phyloP scores from a whole-genome alignment of 2,329 filamentous ascomycete species.

The Pezicula neosporulosa region DNA sequence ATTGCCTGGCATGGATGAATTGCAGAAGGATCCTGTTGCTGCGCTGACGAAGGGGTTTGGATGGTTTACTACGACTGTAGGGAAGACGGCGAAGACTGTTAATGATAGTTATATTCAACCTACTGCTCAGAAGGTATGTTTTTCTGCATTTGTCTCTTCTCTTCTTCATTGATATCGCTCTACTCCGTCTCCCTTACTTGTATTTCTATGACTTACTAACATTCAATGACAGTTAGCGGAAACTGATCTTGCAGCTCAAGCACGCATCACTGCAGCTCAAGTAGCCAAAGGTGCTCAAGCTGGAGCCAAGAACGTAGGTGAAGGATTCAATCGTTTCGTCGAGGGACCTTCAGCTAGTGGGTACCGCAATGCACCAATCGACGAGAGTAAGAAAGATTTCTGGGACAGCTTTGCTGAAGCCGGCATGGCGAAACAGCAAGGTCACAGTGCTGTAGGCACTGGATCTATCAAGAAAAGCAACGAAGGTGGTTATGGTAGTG shows the following conservation, averaged over 20 bases:
- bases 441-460: constrained; percentile 23
- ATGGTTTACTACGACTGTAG: constrained; percentile 86
- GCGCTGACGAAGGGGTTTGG: constrained; percentile 90
- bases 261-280: constrained; percentile 59
- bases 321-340: constrained; percentile 82
- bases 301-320: constrained; percentile 72
- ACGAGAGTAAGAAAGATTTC: constrained; percentile 74
- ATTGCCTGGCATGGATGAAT: constrained; percentile 74
- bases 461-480: constrained; percentile 24
- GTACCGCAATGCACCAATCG: constrained; percentile 38
- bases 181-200: not conserved
- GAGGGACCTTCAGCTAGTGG: constrained; percentile 57
- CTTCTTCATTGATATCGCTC: constrained; percentile 2
- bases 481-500: not conserved
- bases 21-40: constrained; percentile 86
- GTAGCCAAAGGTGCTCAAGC: constrained; percentile 63
- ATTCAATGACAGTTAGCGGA: constrained; percentile 62
- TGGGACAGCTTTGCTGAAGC: constrained; percentile 83
- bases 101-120: constrained; percentile 92
- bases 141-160: constrained; percentile 1
- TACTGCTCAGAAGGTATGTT: constrained; percentile 76
- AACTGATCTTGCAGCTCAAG: constrained; percentile 70
- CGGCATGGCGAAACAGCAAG: constrained; percentile 9
- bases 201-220: constrained; percentile 19
- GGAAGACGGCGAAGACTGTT: constrained; percentile 85